Percentiles rank a stretch among this genome's conserved stretches.
Conservation (phyloP, 2,329 filamentous ascomycete genomes). For the Botrytis tulipae region DNA sequence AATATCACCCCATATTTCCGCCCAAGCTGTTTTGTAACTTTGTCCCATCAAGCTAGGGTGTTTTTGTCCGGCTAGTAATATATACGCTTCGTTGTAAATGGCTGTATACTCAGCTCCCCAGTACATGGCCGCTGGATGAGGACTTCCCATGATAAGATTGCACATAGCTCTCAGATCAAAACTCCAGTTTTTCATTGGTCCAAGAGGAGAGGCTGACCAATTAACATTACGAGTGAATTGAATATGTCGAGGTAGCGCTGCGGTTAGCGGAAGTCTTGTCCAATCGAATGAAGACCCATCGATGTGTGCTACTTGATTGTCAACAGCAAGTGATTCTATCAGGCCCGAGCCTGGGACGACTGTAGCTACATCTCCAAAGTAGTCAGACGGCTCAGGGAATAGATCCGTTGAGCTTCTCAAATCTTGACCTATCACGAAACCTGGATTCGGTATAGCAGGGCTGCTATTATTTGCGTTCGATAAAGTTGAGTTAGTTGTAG, state of each 20-base stretch:
- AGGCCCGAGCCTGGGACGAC: not conserved
- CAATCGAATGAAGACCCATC: conserved; percentile 65
- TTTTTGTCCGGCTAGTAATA: conserved; percentile 70
- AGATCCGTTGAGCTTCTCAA: not conserved
- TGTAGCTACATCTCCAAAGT: conserved; percentile 32
- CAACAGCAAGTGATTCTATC: not conserved
- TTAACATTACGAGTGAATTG: conserved; percentile 69
- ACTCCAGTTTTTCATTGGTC: conserved; percentile 72
- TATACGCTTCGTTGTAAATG: conserved; percentile 72
- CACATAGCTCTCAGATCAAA: conserved; percentile 73
- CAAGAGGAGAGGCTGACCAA: conserved; percentile 71
- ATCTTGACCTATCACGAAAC: not conserved
- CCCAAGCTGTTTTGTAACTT: conserved; percentile 64
- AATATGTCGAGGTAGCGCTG: conserved; percentile 67
- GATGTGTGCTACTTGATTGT: conserved; percentile 8
- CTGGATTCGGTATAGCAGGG: not conserved
- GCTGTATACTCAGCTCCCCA: conserved; percentile 70
- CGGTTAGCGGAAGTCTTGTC: conserved; percentile 67
- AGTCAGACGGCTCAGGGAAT: conserved; percentile 27
- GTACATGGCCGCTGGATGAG: conserved; percentile 74
- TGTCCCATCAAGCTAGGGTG: conserved; percentile 75
- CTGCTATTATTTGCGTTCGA: not conserved
- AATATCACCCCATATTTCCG: conserved; percentile 72
- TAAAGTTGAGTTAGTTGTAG: not conserved
- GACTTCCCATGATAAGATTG: conserved; percentile 77